Percentiles rank a stretch among this genome's conserved stretches.
These are phyloP conservation scores for Cadophora sp. DNA, from an alignment of 2,329 filamentous ascomycete species.

Conservation along the genomic window DNA sequence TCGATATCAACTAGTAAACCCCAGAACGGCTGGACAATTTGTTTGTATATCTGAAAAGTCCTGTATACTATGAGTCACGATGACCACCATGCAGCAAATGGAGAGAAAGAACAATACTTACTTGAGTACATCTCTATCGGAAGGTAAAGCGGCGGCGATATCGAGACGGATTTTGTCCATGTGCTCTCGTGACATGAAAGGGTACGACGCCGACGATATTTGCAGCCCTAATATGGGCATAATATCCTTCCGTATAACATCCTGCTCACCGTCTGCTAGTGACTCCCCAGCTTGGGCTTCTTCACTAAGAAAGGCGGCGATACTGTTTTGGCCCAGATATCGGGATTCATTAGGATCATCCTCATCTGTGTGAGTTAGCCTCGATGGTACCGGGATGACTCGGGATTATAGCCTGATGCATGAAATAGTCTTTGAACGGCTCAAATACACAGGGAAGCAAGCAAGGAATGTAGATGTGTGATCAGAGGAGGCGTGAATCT, in stretches of 20 bases:
- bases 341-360: slow-evolving; percentile 61
- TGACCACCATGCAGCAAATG: not conserved
- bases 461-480: not conserved
- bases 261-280: slow-evolving; percentile 54
- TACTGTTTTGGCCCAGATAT: slow-evolving; percentile 72
- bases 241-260: slow-evolving; percentile 66
- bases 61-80: slow-evolving; percentile 45
- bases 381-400: not conserved
- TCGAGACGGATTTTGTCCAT: slow-evolving; percentile 65
- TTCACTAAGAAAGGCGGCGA: slow-evolving; percentile 68
- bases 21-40: slow-evolving; percentile 72
- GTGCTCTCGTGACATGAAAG: slow-evolving; percentile 69
- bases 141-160: slow-evolving; percentile 66
- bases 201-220: slow-evolving; percentile 67
- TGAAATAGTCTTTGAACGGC: not conserved
- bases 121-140: slow-evolving; percentile 72
- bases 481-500: not conserved
- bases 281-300: slow-evolving; percentile 57
- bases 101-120: slow-evolving; percentile 46
- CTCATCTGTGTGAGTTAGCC: slow-evolving; percentile 50
- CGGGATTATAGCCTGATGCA: not conserved
- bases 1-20: slow-evolving; percentile 71
- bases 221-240: slow-evolving; percentile 70
- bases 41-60: slow-evolving; percentile 70
- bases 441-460: too few species aligned